Evolutionary conservation across 352 stramenopile species (phyloP).

Genomic region (Phytophthora rubi): DNA sequence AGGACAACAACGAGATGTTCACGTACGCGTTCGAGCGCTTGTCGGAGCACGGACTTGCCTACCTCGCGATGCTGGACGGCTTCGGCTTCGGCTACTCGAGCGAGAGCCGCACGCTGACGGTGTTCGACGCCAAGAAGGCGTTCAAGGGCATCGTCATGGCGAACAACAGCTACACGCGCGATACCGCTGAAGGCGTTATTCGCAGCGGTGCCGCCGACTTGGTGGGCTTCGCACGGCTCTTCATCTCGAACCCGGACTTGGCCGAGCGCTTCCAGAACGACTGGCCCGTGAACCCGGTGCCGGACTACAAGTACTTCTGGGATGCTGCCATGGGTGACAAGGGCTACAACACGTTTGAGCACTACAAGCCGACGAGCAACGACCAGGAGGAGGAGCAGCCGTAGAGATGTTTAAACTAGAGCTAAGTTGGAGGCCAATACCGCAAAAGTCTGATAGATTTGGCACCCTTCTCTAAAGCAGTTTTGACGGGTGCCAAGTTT

Average conservation of each 20-base stretch:
- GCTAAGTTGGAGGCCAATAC: too few relatives aligned
- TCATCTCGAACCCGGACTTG: conserved; percentile 11
- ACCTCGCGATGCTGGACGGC: conserved; percentile 8
- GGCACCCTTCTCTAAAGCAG: too few relatives aligned
- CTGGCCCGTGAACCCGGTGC: conserved; percentile 9
- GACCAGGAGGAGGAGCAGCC: neutral
- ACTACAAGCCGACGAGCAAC: neutral
- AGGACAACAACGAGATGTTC: conserved; percentile 14
- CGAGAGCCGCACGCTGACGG: conserved; percentile 3
- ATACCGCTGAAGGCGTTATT: conserved; percentile 6
- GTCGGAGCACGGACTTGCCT: conserved; percentile 6
- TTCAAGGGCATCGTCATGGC: conserved; percentile 11
- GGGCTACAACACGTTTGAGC: conserved; percentile 11
- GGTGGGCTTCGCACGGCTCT: conserved; percentile 4
- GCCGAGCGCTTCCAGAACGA: conserved; percentile 10
- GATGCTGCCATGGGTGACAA: conserved; percentile 6
- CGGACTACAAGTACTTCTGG: conserved; percentile 10
- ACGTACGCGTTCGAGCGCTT: conserved; percentile 8
- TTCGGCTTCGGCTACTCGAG: conserved; percentile 7
- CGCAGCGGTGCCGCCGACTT: conserved; percentile 9
- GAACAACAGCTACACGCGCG: conserved; percentile 14
- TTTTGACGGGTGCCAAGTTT: too few relatives aligned
- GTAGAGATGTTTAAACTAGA: neutral
- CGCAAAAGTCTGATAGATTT: too few relatives aligned
- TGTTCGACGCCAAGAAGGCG: conserved; percentile 14